These are phyloP conservation scores for Mycena chlorophos DNA, from an alignment of 768 basidiomycete genomes.

Conservation along the genomic window DNA sequence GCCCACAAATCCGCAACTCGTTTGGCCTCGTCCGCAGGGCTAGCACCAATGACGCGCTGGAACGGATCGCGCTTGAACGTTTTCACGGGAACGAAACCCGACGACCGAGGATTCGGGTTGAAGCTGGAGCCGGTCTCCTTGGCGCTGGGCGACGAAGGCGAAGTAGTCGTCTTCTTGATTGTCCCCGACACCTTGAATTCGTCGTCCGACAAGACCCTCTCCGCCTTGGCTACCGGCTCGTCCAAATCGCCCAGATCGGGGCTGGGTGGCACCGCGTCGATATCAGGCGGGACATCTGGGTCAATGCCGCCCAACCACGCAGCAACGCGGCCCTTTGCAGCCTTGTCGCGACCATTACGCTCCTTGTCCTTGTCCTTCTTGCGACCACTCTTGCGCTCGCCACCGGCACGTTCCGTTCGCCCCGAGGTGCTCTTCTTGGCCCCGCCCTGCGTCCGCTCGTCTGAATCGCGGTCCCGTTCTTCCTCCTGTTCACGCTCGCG, in stretches of 20 bases:
- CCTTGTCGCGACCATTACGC: conserved; percentile 24
- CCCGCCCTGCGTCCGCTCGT: conserved; percentile 42
- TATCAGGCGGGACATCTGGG: conserved; percentile 52
- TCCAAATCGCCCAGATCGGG: conserved; percentile 22
- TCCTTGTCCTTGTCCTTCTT: conserved; percentile 31
- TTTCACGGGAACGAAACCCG: conserved; percentile 70
- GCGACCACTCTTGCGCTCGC: conserved; percentile 19
- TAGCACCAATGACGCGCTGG: conserved; percentile 27
- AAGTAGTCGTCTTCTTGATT: background rate
- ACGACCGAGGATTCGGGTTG: conserved; percentile 74
- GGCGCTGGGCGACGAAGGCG: conserved; percentile 8
- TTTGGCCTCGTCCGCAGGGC: conserved; percentile 38
- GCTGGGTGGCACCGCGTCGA: conserved; percentile 47
- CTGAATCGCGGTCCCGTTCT: conserved; percentile 37
- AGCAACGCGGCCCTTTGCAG: conserved; percentile 71
- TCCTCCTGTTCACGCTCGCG: conserved; percentile 21
- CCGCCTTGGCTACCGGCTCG: conserved; percentile 1
- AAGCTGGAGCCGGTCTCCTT: conserved; percentile 34
- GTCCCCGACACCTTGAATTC: background rate
- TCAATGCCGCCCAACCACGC: conserved; percentile 76
- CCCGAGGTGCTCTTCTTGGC: conserved; percentile 31
- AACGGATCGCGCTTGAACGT: conserved; percentile 48
- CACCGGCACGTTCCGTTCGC: conserved; percentile 25
- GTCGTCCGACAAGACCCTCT: background rate
- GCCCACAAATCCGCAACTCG: conserved; percentile 44